Percentiles rank a stretch among this genome's conserved stretches.
phyloP scores from a whole-genome alignment of 1,139 yeast species.

The Williopsis jadinii region DNA sequence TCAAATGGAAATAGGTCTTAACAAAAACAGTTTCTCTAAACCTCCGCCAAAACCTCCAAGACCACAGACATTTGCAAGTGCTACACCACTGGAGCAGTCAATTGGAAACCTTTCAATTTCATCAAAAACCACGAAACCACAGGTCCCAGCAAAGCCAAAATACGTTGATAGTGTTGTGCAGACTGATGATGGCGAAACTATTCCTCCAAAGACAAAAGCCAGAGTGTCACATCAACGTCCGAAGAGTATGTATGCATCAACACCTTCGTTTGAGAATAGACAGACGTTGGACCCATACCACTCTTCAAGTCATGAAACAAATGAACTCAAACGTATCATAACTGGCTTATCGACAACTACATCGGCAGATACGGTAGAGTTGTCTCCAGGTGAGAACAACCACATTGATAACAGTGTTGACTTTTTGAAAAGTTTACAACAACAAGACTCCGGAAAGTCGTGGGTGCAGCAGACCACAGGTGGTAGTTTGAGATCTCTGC shows the following conservation, averaged over 20 bases:
- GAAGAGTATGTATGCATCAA: constrained; percentile 15
- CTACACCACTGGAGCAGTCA: constrained; percentile 15
- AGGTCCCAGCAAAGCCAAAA: constrained; percentile 12
- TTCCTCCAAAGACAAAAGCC: constrained; percentile 3
- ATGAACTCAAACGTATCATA: constrained; percentile 23
- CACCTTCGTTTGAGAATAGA: constrained; percentile 8
- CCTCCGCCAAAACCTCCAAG: constrained; percentile 17
- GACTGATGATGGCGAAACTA: constrained; percentile 11
- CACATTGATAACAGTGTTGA: constrained; percentile 42
- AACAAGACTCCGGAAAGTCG: constrained; percentile 29
- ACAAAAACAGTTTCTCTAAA: too few relatives aligned
- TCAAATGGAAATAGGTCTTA: too few relatives aligned
- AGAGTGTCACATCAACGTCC: constrained; percentile 11
- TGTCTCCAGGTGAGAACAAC: constrained; percentile 25
- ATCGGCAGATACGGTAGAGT: constrained; percentile 25
- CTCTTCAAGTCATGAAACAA: constrained; percentile 2
- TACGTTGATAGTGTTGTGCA: constrained; percentile 22
- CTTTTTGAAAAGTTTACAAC: constrained; percentile 47
- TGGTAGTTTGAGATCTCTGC: constrained; percentile 36
- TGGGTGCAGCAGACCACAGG: constrained; percentile 89
- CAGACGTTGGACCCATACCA: constrained; percentile 5
- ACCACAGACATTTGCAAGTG: constrained; percentile 9
- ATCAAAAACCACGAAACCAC: constrained; percentile 1
- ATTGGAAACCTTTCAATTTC: constrained; percentile 12
- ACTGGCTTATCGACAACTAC: constrained; percentile 23